Conservation (phyloP, 2,329 filamentous ascomycete genomes). For the Hypoxylon sp. region DNA sequence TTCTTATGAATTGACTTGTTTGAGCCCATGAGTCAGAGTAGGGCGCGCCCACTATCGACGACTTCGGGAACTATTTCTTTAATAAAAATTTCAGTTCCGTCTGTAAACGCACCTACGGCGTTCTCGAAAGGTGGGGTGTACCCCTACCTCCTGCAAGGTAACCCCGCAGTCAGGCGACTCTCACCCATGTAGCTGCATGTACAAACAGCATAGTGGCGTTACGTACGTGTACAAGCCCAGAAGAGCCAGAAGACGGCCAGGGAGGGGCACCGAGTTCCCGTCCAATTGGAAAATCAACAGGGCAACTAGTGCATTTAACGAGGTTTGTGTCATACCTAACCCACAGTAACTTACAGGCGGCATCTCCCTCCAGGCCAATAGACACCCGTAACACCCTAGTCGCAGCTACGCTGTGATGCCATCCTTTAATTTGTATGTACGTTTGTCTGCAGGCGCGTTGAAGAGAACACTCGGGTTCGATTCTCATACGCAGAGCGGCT, state of each 20-base stretch:
- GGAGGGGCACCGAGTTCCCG: conserved; percentile 1
- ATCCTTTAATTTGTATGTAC: conserved; percentile 1
- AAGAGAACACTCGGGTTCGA: not conserved
- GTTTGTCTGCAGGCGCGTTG: conserved; percentile 20
- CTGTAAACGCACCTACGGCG: conserved; percentile 15
- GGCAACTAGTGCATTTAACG: conserved; percentile 3
- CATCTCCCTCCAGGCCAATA: conserved; percentile 7
- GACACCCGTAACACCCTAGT: conserved; percentile 7
- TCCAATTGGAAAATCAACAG: conserved; percentile 25
- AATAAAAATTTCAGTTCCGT: conserved; percentile 41
- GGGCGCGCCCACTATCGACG: conserved; percentile 13
- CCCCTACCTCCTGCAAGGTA: conserved; percentile 23
- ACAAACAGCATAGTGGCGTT: conserved; percentile 2
- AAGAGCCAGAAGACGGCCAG: not conserved
- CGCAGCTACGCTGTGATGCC: conserved; percentile 3
- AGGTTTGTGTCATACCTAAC: conserved; percentile 26
- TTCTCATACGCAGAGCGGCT: not conserved
- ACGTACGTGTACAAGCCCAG: conserved; percentile 2
- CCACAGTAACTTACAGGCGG: conserved; percentile 2
- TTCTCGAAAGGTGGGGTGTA: conserved; percentile 34
- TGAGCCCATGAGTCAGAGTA: conserved; percentile 36
- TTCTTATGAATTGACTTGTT: conserved; percentile 6
- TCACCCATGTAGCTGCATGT: conserved; percentile 25
- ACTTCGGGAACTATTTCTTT: conserved; percentile 33
- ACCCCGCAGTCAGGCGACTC: conserved; percentile 41